Conservation (phyloP, 1,284 basidiomycete species). For the Chondrostereum purpureum region DNA sequence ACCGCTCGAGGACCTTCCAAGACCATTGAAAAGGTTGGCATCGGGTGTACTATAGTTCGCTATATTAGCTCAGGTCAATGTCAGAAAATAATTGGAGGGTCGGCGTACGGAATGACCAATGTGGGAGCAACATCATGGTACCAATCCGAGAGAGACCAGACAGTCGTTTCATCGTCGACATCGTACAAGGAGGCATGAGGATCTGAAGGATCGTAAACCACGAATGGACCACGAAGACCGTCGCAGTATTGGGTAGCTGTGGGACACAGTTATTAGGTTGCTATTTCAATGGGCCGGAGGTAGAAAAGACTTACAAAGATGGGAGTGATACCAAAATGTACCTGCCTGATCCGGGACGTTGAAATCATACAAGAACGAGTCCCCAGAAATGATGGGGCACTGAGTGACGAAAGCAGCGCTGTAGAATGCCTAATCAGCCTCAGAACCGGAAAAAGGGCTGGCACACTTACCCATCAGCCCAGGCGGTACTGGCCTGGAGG, state of each 20-base stretch:
- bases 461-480: too few relatives aligned
- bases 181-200: constrained; percentile 34
- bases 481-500: too few relatives aligned
- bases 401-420: too few relatives aligned
- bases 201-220: constrained; percentile 39
- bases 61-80: not conserved
- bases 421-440: constrained; percentile 15
- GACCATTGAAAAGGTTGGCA: constrained; percentile 42
- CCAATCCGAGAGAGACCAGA: constrained; percentile 33
- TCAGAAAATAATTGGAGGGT: not conserved
- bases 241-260: too few relatives aligned
- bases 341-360: constrained; percentile 34
- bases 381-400: constrained; percentile 24
- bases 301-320: constrained; percentile 22
- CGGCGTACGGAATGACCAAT: not conserved
- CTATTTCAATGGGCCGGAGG: constrained; percentile 8
- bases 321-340: constrained; percentile 39
- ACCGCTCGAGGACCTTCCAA: constrained; percentile 33
- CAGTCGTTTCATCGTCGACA: constrained; percentile 33
- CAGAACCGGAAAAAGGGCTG: too few relatives aligned
- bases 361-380: constrained; percentile 24
- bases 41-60: constrained; percentile 18
- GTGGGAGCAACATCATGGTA: constrained; percentile 17
- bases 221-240: constrained; percentile 36
- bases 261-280: too few relatives aligned